Evolutionary conservation across 1,139 yeast species (phyloP).

Genomic region (Candida pseudoviswanathii): DNA sequence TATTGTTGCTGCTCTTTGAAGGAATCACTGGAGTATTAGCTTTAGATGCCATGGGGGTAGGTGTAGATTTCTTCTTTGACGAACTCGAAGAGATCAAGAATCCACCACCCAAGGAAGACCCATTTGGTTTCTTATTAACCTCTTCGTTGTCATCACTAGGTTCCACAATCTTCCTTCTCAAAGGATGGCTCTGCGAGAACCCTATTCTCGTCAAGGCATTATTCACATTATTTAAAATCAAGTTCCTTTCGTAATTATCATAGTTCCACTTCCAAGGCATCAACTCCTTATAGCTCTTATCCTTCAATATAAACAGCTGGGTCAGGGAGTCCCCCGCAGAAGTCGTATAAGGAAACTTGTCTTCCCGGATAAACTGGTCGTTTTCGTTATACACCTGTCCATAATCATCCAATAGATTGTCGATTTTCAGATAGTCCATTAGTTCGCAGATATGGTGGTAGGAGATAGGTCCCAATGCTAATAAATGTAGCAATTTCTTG

Average conservation of each 20-base stretch:
- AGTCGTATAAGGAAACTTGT: constrained; percentile 29
- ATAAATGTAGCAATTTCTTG: constrained; percentile 32
- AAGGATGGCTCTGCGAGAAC: constrained; percentile 48
- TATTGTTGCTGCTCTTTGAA: not conserved
- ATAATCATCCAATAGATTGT: constrained; percentile 18
- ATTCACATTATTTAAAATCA: constrained; percentile 37
- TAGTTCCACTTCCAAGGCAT: constrained; percentile 45
- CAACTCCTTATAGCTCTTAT: constrained; percentile 45
- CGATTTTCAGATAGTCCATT: constrained; percentile 16
- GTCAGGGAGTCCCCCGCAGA: constrained; percentile 1
- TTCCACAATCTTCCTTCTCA: constrained; percentile 36
- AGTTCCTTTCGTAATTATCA: constrained; percentile 33
- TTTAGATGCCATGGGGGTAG: constrained; percentile 11
- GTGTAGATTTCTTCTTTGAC: constrained; percentile 4
- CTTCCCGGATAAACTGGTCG: constrained; percentile 36
- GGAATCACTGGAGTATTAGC: constrained; percentile 5
- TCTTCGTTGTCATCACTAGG: constrained; percentile 6
- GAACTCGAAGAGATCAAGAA: constrained; percentile 16
- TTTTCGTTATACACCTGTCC: constrained; percentile 36
- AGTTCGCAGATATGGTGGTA: constrained; percentile 8
- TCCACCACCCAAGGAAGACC: constrained; percentile 20
- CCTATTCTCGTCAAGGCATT: constrained; percentile 47
- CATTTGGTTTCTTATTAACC: constrained; percentile 5
- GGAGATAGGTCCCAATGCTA: constrained; percentile 45
- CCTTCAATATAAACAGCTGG: constrained; percentile 33